These are phyloP conservation scores for Hortiboletus flavorubellus DNA, from an alignment of 768 basidiomycete genomes.

Conservation along the genomic window DNA sequence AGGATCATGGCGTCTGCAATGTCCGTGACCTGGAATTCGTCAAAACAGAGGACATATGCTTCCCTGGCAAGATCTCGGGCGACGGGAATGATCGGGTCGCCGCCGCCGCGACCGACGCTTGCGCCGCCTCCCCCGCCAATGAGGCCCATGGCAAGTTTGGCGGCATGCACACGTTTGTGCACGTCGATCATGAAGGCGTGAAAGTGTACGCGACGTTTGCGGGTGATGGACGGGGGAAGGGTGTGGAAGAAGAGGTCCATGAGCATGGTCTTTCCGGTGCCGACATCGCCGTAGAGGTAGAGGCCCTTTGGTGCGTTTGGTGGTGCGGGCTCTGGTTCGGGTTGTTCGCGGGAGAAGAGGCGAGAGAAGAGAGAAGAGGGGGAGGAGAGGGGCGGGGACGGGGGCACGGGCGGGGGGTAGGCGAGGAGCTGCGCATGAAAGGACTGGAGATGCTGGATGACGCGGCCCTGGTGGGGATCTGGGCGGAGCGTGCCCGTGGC, in stretches of 20 bases:
- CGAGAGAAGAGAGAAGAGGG: conserved; percentile 21
- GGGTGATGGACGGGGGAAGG: conserved; percentile 59
- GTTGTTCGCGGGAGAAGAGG: conserved; percentile 28
- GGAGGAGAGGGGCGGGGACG: conserved; percentile 26
- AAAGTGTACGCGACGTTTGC: conserved; percentile 91
- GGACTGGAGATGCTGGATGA: conserved; percentile 77
- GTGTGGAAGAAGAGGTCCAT: conserved; percentile 97
- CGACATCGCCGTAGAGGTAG: conserved; percentile 95
- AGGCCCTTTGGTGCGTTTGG: conserved; percentile 74
- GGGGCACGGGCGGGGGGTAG: conserved; percentile 59
- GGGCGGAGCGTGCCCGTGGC: conserved; percentile 53
- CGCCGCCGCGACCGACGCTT: conserved; percentile 33
- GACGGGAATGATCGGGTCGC: conserved; percentile 85
- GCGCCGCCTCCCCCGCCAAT: conserved; percentile 36
- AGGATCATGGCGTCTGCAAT: conserved; percentile 99
- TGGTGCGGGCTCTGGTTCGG: conserved; percentile 35
- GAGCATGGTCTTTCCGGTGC: conserved; percentile 97
- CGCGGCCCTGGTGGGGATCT: conserved; percentile 82
- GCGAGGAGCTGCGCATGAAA: conserved; percentile 67
- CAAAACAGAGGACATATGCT: conserved; percentile 87
- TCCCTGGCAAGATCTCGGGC: conserved; percentile 84
- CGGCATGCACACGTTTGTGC: conserved; percentile 85
- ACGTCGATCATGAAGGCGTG: conserved; percentile 99
- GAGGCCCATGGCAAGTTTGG: conserved; percentile 68
- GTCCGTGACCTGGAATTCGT: conserved; percentile 99